Evolutionary conservation across 495 filamentous ascomycete genomes (phyloP).

Genomic region (Filosporella fistucella): DNA sequence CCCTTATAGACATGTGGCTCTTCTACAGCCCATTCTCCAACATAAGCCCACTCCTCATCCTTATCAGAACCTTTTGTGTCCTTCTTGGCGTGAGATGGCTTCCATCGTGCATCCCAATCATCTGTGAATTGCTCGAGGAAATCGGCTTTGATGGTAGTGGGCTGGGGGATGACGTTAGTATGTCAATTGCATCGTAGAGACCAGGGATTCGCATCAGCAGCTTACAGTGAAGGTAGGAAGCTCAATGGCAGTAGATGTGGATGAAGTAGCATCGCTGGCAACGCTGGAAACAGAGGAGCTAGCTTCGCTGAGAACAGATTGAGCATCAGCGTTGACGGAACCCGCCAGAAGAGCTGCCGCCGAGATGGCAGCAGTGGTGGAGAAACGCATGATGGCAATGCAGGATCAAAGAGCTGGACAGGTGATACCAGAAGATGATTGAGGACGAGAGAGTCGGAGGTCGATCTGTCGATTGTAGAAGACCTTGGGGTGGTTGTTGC

Average conservation of each 20-base stretch:
- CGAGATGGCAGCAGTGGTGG: constrained; percentile 58
- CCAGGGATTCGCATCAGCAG: constrained; percentile 10
- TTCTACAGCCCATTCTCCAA: constrained; percentile 95
- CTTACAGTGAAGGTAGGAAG: constrained; percentile 89
- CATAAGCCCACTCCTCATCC: constrained; percentile 96
- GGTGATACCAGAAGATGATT: constrained; percentile 13
- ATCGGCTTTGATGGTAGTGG: constrained; percentile 79
- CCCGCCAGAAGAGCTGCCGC: constrained; percentile 66
- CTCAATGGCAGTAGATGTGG: constrained; percentile 49
- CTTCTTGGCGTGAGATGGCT: constrained; percentile 94
- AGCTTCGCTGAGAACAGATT: constrained; percentile 48
- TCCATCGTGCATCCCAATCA: constrained; percentile 91
- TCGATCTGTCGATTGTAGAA: constrained; percentile 18
- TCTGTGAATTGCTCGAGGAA: constrained; percentile 99
- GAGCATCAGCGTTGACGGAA: constrained; percentile 69
- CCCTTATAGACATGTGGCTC: constrained; percentile 91
- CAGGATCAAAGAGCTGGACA: constrained; percentile 2
- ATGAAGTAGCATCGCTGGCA: constrained; percentile 38
- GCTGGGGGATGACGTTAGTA: constrained; percentile 45
- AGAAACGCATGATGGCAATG: constrained; percentile 63
- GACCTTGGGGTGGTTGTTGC: constrained; percentile 4
- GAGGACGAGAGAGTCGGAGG: constrained; percentile 10
- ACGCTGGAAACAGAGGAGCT: constrained; percentile 30
- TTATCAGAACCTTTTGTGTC: constrained; percentile 61
- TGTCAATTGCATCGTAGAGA: constrained; percentile 9